phyloP scores from a whole-genome alignment of 2,329 filamentous ascomycete genomes.

The Lasiodiplodia theobromae region DNA sequence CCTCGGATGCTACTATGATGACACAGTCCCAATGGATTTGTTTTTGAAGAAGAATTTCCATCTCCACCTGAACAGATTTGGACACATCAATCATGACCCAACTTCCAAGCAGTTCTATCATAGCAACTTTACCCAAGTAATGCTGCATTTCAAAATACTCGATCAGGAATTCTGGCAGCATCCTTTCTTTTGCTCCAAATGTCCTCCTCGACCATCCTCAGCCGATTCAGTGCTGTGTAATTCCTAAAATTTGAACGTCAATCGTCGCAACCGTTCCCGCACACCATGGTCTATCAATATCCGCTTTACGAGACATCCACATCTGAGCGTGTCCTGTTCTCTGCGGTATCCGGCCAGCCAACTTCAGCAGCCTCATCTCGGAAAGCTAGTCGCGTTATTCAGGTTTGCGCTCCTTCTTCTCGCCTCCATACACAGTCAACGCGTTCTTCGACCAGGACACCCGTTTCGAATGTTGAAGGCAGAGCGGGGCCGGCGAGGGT shows the following conservation, averaged over 20 bases:
- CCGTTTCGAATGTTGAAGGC: neutral
- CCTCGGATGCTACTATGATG: neutral
- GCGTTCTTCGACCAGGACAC: neutral
- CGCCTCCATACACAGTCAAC: neutral
- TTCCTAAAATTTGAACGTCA: too few relatives aligned
- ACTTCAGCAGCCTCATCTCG: neutral
- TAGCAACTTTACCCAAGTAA: neutral
- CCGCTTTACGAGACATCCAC: neutral
- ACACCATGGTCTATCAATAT: neutral
- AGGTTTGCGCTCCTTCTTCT: neutral
- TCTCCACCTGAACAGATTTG: neutral
- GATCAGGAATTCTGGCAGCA: neutral
- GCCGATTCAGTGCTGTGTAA: too few relatives aligned
- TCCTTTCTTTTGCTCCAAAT: too few relatives aligned
- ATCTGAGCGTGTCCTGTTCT: too few relatives aligned
- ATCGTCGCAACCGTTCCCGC: too few relatives aligned
- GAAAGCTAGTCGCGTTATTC: slow-evolving; percentile 30
- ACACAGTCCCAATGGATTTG: neutral
- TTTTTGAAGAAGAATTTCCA: neutral
- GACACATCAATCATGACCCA: neutral
- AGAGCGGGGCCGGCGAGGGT: neutral
- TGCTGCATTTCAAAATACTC: neutral
- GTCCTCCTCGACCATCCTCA: too few relatives aligned
- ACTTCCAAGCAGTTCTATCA: too few relatives aligned
- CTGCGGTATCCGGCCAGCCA: neutral